phyloP scores from a whole-genome alignment of 129 eudicot genomes.

The Flaveria sonorensis region DNA sequence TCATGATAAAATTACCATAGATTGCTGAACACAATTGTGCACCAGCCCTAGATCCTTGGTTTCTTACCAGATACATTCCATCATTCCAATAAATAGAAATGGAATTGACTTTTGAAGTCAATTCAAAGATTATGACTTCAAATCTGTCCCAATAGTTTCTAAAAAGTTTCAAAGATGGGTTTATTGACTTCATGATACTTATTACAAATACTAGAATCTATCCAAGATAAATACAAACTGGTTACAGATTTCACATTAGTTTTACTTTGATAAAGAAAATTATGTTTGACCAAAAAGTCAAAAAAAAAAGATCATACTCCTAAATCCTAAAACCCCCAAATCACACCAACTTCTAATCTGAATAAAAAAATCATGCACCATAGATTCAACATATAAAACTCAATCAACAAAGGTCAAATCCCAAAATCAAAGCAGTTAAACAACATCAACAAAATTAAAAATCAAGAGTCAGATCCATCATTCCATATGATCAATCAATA shows the following conservation, averaged over 20 bases:
- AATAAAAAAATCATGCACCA: not conserved
- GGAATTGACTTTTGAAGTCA: not conserved
- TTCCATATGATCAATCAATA: not conserved
- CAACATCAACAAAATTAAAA: not conserved
- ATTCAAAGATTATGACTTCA: constrained; percentile 7
- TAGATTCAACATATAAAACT: not conserved
- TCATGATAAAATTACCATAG: too few relatives aligned
- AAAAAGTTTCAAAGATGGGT: not conserved
- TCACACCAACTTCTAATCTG: not conserved
- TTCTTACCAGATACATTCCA: constrained; percentile 9
- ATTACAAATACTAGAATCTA: not conserved
- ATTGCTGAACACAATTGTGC: not conserved
- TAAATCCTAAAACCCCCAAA: constrained; percentile 35
- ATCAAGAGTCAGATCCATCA: constrained; percentile 3
- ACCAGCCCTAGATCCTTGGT: not conserved
- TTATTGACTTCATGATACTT: not conserved
- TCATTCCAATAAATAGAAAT: not conserved
- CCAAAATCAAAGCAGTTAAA: not conserved
- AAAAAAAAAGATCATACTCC: not conserved
- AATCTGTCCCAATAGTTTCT: constrained; percentile 1
- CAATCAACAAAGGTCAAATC: constrained; percentile 12
- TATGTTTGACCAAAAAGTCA: constrained; percentile 18
- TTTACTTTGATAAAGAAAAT: not conserved
- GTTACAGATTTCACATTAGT: not conserved
- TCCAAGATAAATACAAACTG: not conserved